These are phyloP conservation scores for Sporobolus alterniflorus DNA, from an alignment of 202 grass and related monocot species.

Conservation along the genomic window DNA sequence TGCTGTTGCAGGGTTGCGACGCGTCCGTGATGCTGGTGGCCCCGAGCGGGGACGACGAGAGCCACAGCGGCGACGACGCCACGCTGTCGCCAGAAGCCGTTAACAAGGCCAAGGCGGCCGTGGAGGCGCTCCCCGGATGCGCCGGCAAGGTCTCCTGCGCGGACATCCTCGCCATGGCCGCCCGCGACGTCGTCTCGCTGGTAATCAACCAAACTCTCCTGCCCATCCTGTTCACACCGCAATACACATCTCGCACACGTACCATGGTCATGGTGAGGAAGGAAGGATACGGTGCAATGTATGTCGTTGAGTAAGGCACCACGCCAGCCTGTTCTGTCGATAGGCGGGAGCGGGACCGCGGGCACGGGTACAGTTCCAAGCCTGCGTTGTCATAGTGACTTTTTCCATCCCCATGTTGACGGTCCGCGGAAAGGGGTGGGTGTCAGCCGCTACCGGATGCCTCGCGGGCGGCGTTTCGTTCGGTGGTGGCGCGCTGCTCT, in stretches of 20 bases:
- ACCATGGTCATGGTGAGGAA: not conserved
- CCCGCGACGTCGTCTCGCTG: conserved; percentile 74
- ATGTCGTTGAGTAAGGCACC: not conserved
- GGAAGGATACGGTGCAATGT: not conserved
- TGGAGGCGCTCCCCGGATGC: conserved; percentile 62
- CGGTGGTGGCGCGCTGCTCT: not conserved
- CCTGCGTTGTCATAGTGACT: conserved; percentile 25
- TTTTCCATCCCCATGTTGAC: conserved; percentile 3
- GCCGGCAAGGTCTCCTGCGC: conserved; percentile 83
- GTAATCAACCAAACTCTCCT: not conserved
- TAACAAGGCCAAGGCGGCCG: conserved; percentile 74
- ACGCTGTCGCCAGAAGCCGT: conserved; percentile 73
- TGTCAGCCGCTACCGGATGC: conserved; percentile 26
- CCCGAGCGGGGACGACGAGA: conserved; percentile 64
- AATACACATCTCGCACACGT: not conserved
- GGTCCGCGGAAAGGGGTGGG: not conserved
- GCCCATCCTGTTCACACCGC: not conserved
- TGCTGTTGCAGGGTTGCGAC: conserved; percentile 65
- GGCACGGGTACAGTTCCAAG: not conserved
- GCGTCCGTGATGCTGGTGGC: conserved; percentile 82
- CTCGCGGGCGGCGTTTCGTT: not conserved
- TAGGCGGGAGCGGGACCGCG: not conserved
- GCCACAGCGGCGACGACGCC: conserved; percentile 72
- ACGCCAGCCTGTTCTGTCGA: not conserved
- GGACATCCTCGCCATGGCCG: conserved; percentile 83